Evolutionary conservation across 2,329 filamentous ascomycete genomes (phyloP).

Genomic region (Xylariaceae sp.): DNA sequence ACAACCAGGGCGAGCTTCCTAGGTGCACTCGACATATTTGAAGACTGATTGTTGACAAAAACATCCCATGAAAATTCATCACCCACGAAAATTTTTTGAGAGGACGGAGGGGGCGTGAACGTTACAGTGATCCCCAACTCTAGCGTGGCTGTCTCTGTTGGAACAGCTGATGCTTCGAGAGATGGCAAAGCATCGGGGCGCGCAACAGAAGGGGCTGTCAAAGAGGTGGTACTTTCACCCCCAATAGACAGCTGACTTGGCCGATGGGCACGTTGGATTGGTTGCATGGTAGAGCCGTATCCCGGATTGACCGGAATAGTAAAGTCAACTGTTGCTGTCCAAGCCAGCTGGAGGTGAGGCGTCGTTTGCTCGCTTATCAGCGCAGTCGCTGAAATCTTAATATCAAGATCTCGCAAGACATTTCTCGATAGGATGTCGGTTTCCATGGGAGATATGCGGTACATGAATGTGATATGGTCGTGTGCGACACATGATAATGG

Average conservation of each 20-base stretch:
- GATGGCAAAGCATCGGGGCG: conserved; percentile 58
- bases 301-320: conserved; percentile 61
- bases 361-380: conserved; percentile 50
- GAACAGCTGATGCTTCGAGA: conserved; percentile 50
- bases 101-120: conserved; percentile 56
- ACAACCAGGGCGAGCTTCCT: conserved; percentile 69
- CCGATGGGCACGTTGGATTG: conserved; percentile 59
- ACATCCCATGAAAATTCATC: conserved; percentile 69
- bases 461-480: conserved; percentile 73
- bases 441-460: conserved; percentile 56
- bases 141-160: conserved; percentile 45
- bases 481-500: conserved; percentile 63
- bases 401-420: conserved; percentile 50
- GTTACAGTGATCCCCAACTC: conserved; percentile 73
- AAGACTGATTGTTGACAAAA: conserved; percentile 70
- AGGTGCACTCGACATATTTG: conserved; percentile 35
- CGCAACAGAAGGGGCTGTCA: conserved; percentile 53
- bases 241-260: conserved; percentile 63
- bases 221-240: conserved; percentile 50
- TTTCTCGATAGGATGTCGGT: conserved; percentile 44
- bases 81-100: conserved; percentile 53
- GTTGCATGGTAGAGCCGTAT: conserved; percentile 53
- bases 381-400: conserved; percentile 58
- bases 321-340: conserved; percentile 68
- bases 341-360: conserved; percentile 60